These are phyloP conservation scores for Podaxis sp. DNA, from an alignment of 768 basidiomycete genomes.

Conservation along the genomic window DNA sequence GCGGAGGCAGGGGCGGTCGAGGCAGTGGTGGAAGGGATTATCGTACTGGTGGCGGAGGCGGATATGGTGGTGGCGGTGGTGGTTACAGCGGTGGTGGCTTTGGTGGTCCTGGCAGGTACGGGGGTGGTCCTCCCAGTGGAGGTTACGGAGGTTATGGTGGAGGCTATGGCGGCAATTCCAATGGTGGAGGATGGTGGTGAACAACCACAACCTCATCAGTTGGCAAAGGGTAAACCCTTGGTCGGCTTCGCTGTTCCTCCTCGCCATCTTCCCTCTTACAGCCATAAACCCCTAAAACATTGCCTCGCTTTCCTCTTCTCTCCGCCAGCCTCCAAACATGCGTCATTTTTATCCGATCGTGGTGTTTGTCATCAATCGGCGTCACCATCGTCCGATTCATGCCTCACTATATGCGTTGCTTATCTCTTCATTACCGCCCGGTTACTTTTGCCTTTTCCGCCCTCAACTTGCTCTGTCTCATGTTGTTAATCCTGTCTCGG, in stretches of 20 bases:
- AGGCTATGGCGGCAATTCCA: constrained; percentile 23
- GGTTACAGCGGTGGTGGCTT: constrained; percentile 31
- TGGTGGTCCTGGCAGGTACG: constrained; percentile 25
- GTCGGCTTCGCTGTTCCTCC: constrained; percentile 18
- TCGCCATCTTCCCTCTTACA: constrained; percentile 14
- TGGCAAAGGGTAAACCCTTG: not conserved
- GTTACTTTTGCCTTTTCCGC: not conserved
- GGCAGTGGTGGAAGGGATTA: constrained; percentile 49
- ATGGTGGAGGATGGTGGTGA: constrained; percentile 47
- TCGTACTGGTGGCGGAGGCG: constrained; percentile 34
- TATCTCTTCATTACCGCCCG: not conserved
- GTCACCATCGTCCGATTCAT: not conserved
- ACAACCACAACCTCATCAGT: constrained; percentile 14
- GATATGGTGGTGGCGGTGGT: constrained; percentile 29
- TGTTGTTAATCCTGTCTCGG: not conserved
- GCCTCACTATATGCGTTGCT: not conserved
- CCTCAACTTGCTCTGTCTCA: not conserved
- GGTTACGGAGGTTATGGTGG: constrained; percentile 29
- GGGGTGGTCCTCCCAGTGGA: constrained; percentile 27
- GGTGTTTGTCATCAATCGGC: constrained; percentile 17
- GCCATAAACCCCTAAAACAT: constrained; percentile 14
- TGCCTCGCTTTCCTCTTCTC: constrained; percentile 18
- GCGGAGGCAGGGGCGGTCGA: constrained; percentile 60
- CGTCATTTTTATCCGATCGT: not conserved
- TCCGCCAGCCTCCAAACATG: not conserved